Evolutionary conservation across 2,329 filamentous ascomycete species (phyloP).

Genomic region (Aspergillus candidus): DNA sequence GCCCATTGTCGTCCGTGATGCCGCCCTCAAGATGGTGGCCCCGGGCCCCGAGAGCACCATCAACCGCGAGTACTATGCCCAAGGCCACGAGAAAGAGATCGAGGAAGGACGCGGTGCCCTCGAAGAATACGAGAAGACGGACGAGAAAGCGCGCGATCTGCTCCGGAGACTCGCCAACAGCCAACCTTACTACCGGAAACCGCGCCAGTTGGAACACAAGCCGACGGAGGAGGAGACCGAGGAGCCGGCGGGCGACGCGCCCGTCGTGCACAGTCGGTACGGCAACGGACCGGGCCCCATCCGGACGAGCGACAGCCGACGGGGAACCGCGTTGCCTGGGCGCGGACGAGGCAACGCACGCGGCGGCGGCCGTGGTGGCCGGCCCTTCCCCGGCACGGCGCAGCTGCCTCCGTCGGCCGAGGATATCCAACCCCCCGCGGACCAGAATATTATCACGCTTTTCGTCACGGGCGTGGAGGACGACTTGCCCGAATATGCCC

Average conservation of each 20-base stretch:
- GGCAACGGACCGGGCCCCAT: constrained; percentile 58
- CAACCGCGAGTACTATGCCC: constrained; percentile 95
- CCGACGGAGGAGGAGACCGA: constrained; percentile 35
- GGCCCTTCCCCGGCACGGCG: constrained; percentile 63
- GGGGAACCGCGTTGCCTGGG: constrained; percentile 33
- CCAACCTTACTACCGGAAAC: constrained; percentile 92
- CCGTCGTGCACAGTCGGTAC: constrained; percentile 37
- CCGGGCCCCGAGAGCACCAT: constrained; percentile 87
- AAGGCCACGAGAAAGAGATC: constrained; percentile 92
- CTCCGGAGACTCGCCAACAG: constrained; percentile 78
- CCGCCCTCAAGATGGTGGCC: constrained; percentile 94
- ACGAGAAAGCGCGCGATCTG: constrained; percentile 90
- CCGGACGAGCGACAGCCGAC: constrained; percentile 59
- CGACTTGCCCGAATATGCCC: constrained; percentile 84
- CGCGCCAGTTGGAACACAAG: constrained; percentile 61
- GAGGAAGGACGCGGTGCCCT: constrained; percentile 80
- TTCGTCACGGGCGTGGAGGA: constrained; percentile 96
- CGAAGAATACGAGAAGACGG: constrained; percentile 93
- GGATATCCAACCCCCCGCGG: constrained; percentile 78
- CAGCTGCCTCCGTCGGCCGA: constrained; percentile 73
- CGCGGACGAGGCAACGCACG: constrained; percentile 44
- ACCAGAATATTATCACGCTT: constrained; percentile 81
- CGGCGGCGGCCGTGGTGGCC: constrained; percentile 45
- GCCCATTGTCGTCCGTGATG: constrained; percentile 90
- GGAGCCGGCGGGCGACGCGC: constrained; percentile 36